Evolutionary conservation across 805 yeast species (phyloP).

Genomic region (Teunomyces stri): DNA sequence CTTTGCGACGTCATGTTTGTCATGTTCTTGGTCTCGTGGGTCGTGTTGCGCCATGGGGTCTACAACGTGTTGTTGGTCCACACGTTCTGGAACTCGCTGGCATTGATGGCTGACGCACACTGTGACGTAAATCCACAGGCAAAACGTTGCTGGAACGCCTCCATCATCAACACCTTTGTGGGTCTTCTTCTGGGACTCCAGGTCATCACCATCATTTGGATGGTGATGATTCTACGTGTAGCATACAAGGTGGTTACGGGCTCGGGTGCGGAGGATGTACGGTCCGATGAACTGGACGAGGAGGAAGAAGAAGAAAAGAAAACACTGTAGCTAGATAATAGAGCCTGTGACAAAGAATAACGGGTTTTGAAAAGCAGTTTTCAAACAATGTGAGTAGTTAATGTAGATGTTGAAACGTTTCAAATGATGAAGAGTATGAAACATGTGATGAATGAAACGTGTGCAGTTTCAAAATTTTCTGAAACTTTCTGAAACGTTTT

Average conservation of each 20-base stretch:
- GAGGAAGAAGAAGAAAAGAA: slow-evolving; percentile 2
- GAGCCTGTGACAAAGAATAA: no score
- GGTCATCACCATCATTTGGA: slow-evolving; percentile 65
- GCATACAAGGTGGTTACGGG: slow-evolving; percentile 71
- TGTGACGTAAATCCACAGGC: slow-evolving; percentile 23
- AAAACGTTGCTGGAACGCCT: slow-evolving; percentile 51
- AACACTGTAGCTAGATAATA: no score
- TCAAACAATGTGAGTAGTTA: no score
- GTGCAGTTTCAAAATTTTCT: no score
- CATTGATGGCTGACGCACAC: slow-evolving; percentile 38
- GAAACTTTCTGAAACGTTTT: no score
- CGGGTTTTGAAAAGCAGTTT: no score
- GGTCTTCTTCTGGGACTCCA: slow-evolving; percentile 64
- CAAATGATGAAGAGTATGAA: no score
- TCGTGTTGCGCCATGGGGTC: slow-evolving; percentile 66
- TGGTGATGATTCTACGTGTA: slow-evolving; percentile 68
- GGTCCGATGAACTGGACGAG: slow-evolving; percentile 76
- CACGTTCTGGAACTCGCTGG: slow-evolving; percentile 43
- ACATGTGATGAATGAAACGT: no score
- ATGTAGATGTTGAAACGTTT: no score
- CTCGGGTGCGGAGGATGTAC: slow-evolving; percentile 76
- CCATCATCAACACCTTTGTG: slow-evolving; percentile 47
- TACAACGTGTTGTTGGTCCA: slow-evolving; percentile 67
- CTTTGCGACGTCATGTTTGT: slow-evolving; percentile 70
- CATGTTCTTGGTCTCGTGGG: slow-evolving; percentile 67